Evolutionary conservation across 441 rosid species (phyloP).

Genomic region (Pelargonium myrrhifolium): DNA sequence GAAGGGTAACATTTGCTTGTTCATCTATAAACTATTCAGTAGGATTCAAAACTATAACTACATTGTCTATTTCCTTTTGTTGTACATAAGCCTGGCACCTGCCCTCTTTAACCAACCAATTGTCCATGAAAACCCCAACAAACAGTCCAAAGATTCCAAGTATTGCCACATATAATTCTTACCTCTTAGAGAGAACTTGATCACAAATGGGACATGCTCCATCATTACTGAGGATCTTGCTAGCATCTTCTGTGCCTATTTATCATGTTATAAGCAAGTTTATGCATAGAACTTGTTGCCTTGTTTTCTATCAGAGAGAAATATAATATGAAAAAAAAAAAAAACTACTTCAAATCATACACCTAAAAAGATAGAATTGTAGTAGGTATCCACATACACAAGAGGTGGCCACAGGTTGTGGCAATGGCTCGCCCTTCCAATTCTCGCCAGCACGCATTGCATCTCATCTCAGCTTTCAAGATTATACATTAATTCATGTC

Average conservation of each 20-base stretch:
- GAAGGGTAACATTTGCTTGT: not conserved
- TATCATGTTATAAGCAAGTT: constrained; percentile 34
- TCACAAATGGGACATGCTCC: constrained; percentile 90
- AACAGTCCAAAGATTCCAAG: not conserved
- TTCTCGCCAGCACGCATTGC: constrained; percentile 97
- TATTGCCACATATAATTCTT: constrained; percentile 2
- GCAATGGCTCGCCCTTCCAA: constrained; percentile 82
- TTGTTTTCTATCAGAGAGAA: not conserved
- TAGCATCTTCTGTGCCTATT: constrained; percentile 84
- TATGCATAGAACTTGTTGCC: constrained; percentile 17
- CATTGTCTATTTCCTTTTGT: not conserved
- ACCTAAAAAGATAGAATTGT: constrained; percentile 9
- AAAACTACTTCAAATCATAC: not conserved
- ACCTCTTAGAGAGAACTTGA: constrained; percentile 96
- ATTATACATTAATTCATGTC: constrained; percentile 13
- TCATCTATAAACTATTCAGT: not conserved
- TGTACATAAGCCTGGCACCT: not conserved
- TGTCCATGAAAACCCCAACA: not conserved
- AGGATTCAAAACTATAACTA: constrained; percentile 2
- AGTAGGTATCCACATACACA: constrained; percentile 50
- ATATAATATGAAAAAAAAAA: constrained; percentile 1
- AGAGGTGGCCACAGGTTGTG: constrained; percentile 87
- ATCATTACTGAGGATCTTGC: constrained; percentile 78
- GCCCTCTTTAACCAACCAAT: not conserved
- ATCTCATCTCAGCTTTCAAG: constrained; percentile 59